Base-by-base conservation (phyloP, 352 stramenopile species). In the Globisporangium takayamanum region DNA sequence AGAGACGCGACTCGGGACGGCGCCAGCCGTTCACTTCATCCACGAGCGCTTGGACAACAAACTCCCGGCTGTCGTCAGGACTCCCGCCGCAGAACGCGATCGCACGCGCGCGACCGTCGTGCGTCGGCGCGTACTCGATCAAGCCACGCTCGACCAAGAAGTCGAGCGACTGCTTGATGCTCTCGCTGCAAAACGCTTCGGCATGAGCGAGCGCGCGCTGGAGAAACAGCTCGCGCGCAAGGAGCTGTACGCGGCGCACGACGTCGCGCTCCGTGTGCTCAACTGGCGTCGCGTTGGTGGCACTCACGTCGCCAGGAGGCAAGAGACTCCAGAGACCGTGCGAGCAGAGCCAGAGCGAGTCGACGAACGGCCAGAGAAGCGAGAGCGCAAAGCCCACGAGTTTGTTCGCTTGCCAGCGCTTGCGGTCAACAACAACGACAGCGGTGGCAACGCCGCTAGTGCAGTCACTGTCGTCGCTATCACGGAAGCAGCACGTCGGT, bases 331-430 rank as follows among this genome's bases (percentile, higher is more conserved):
- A 83, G 14, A 81, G 67, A 0, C 76, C 73, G 16, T 85, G 73
- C 3, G 67, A 67, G 15, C 68, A 84, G 25, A 91, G 68, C 73
- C 76, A 87, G 36, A 93, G 60, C 51, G 82, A 84, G 67, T 93
- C 81, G 46, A 90, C 71, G 20, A 95, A 88, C 44, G 85, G 83
- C 76, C 80, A 88, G 36, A 84, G 69, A 25, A 95, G 62, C 51
- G 78, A 85, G 37, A 89, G 54, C 37, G 80, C 69, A 41, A 95
- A 90, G 56, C 72, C 67, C 26, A 76, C 65, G 26, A 81, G 65
- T 47, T 76, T 78, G 4, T 62, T 75, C 3, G 45, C 50, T 26
- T 61, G 67, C 69, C 66, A 87, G n/a, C 52, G 60, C 60, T 60
- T 69, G 53, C 73, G 16, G 48, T 78, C 62, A n/a, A 78, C 55